A percentile compares a stretch with the other conserved stretches of the same genome.
Conservation (phyloP, 1,139 yeast genomes). For the Sugiyamaella pinicola region DNA sequence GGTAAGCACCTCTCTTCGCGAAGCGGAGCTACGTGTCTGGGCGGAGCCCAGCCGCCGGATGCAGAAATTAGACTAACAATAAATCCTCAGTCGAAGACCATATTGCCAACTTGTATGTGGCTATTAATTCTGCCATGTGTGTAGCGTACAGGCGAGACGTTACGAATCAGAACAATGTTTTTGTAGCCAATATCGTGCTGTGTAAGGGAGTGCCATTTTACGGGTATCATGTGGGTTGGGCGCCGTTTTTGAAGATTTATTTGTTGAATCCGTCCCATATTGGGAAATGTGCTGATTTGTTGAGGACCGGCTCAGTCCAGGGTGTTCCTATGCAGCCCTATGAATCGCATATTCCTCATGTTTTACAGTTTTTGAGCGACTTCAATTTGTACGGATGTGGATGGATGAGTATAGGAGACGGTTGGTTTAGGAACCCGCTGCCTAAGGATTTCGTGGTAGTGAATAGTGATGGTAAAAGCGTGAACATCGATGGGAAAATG, state of each 20-base stretch:
- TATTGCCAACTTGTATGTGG: constrained; percentile 30
- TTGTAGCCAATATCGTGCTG: constrained; percentile 65
- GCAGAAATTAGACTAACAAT: neutral
- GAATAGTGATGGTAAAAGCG: constrained; percentile 16
- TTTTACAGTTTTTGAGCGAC: constrained; percentile 78
- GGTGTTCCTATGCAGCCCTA: constrained; percentile 51
- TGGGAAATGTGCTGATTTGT: constrained; percentile 59
- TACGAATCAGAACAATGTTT: constrained; percentile 43
- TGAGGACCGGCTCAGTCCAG: constrained; percentile 54
- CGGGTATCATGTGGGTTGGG: constrained; percentile 73
- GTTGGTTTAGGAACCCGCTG: constrained; percentile 27
- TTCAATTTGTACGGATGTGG: constrained; percentile 84
- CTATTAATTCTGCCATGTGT: constrained; percentile 39
- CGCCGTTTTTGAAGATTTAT: constrained; percentile 65
- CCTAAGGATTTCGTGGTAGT: constrained; percentile 23
- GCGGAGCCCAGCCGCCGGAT: constrained; percentile 15
- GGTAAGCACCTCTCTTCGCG: constrained; percentile 25
- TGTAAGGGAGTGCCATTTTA: constrained; percentile 82
- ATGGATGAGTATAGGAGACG: constrained; percentile 54
- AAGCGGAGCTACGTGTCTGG: constrained; percentile 9
- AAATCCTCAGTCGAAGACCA: constrained; percentile 28
- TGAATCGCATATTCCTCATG: constrained; percentile 80
- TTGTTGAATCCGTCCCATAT: constrained; percentile 65
- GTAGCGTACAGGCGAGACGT: constrained; percentile 36
- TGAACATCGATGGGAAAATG: constrained; percentile 19